These are phyloP conservation scores for Mollisia scopiformis DNA, from an alignment of 2,329 filamentous ascomycete species.

Conservation along the genomic window DNA sequence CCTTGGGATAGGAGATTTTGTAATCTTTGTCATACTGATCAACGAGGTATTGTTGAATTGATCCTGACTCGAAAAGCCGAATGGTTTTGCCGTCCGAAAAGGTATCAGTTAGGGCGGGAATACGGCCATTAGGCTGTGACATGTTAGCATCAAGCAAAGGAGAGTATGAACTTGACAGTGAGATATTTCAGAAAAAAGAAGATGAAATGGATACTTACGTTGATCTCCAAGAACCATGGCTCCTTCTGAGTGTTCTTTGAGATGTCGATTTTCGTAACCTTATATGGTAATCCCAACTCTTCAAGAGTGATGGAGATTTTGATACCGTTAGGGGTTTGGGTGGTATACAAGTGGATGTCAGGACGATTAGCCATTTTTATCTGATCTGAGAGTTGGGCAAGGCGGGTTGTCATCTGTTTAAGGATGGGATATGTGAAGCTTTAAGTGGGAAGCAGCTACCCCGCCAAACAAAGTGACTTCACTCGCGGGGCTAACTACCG, in stretches of 20 bases:
- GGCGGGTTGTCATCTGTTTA: constrained; percentile 24
- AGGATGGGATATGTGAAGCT: not conserved
- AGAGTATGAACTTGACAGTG: too few species aligned
- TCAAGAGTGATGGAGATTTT: constrained; percentile 87
- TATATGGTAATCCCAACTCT: constrained; percentile 83
- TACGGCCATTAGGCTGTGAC: constrained; percentile 92
- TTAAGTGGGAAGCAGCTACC: too few species aligned
- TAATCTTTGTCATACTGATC: constrained; percentile 80
- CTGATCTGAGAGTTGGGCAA: constrained; percentile 17
- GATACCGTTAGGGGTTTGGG: constrained; percentile 83
- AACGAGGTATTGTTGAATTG: constrained; percentile 83
- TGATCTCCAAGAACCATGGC: constrained; percentile 87
- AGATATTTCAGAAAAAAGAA: too few species aligned
- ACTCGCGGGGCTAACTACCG: not conserved
- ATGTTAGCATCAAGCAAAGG: too few species aligned
- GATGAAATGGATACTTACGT: too few species aligned
- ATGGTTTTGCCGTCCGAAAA: constrained; percentile 75
- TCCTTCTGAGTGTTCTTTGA: constrained; percentile 79
- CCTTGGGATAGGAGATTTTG: constrained; percentile 79
- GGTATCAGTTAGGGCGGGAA: constrained; percentile 83
- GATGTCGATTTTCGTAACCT: constrained; percentile 73
- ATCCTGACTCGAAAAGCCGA: constrained; percentile 79
- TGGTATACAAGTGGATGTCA: constrained; percentile 53
- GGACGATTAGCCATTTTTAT: constrained; percentile 45
- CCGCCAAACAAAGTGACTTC: constrained; percentile 4